Conservation (phyloP, 2,329 filamentous ascomycete species). For the Diaporthe aspalathi region DNA sequence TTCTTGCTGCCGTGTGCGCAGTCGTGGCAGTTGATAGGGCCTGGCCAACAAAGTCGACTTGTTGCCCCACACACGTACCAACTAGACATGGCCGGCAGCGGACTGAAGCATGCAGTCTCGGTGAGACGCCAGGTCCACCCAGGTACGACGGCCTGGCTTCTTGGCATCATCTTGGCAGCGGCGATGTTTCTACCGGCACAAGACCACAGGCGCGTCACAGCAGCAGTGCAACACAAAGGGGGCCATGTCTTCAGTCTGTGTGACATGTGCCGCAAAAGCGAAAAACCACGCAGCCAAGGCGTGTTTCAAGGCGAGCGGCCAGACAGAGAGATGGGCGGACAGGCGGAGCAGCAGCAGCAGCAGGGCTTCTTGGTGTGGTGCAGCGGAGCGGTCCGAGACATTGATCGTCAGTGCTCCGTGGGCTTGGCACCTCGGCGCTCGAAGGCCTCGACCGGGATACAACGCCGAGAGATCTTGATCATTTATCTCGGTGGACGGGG, state of each 20-base stretch:
- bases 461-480: constrained; percentile 16
- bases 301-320: constrained; percentile 16
- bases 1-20: neutral
- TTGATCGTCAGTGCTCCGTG: constrained; percentile 9
- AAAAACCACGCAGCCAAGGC: constrained; percentile 14
- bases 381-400: constrained; percentile 34
- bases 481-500: neutral
- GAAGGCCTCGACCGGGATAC: neutral
- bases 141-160: constrained; percentile 8
- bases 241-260: neutral
- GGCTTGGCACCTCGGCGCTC: constrained; percentile 32
- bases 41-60: neutral
- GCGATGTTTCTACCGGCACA: neutral
- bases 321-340: neutral
- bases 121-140: constrained; percentile 16
- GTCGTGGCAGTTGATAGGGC: neutral
- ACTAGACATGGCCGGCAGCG: neutral
- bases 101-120: neutral
- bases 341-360: neutral
- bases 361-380: constrained; percentile 8
- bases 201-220: constrained; percentile 2
- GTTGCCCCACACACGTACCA: neutral
- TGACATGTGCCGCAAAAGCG: neutral
- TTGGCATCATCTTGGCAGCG: constrained; percentile 19
- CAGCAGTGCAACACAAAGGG: neutral